Percentiles rank a stretch among this genome's conserved stretches.
Evolutionary conservation across 768 basidiomycete genomes (phyloP).

Genomic region (Asterophora parasitica): DNA sequence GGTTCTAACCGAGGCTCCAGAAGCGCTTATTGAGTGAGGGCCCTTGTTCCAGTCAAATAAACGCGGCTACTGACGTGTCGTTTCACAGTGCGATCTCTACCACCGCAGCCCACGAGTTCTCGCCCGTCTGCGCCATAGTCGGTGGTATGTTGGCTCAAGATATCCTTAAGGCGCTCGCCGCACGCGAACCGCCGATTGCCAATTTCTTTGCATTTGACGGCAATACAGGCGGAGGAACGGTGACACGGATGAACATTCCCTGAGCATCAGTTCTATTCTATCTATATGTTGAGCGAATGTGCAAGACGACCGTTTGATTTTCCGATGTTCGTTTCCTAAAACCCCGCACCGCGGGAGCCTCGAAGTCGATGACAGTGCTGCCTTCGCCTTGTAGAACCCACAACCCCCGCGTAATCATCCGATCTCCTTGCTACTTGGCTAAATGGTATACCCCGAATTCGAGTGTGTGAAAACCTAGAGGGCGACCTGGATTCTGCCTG

Average conservation of each 20-base stretch:
- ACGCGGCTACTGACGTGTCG: conserved; percentile 6
- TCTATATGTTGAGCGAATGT: conserved; percentile 7
- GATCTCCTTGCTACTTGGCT: background rate
- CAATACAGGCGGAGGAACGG: conserved; percentile 68
- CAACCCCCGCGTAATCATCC: background rate
- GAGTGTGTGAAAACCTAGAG: conserved; percentile 12
- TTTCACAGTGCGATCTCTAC: conserved; percentile 54
- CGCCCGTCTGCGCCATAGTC: conserved; percentile 90
- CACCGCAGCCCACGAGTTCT: conserved; percentile 81
- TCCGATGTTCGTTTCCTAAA: conserved; percentile 16
- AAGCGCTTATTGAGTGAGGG: conserved; percentile 58
- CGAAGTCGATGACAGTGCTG: background rate
- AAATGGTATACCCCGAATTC: conserved; percentile 3
- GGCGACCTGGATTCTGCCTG: background rate
- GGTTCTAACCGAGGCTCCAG: conserved; percentile 52
- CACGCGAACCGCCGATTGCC: conserved; percentile 87
- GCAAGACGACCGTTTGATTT: conserved; percentile 10
- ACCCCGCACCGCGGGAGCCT: conserved; percentile 9
- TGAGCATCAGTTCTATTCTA: conserved; percentile 19
- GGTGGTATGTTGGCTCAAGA: conserved; percentile 96
- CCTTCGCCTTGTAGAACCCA: background rate
- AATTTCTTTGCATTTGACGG: conserved; percentile 93
- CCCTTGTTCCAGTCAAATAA: conserved; percentile 9
- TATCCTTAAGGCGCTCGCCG: conserved; percentile 84
- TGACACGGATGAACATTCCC: conserved; percentile 50